These are phyloP conservation scores for Wickerhamiella infanticola DNA, from an alignment of 1,139 yeast species.

Conservation along the genomic window DNA sequence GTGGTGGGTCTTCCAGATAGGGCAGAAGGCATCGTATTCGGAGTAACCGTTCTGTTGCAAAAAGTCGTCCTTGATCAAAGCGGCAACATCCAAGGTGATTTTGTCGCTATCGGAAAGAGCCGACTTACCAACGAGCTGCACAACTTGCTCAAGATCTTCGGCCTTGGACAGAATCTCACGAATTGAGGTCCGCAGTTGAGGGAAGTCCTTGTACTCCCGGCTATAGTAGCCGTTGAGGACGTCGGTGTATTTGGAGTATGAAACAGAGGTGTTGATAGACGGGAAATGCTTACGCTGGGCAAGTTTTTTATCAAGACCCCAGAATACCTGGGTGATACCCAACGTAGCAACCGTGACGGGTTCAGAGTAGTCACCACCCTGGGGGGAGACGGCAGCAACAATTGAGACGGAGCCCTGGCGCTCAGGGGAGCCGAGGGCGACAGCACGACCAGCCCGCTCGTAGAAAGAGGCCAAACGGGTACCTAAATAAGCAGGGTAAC, in stretches of 20 bases:
- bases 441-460: constrained; percentile 98
- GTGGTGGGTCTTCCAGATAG: constrained; percentile 95
- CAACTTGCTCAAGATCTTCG: constrained; percentile 82
- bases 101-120: constrained; percentile 94
- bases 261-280: constrained; percentile 86
- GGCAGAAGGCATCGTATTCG: constrained; percentile 95
- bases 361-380: constrained; percentile 99
- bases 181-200: constrained; percentile 74
- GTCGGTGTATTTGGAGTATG: constrained; percentile 90
- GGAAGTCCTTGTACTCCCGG: constrained; percentile 77
- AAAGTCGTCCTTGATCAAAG: constrained; percentile 89
- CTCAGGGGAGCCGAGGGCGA: constrained; percentile 90
- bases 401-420: constrained; percentile 95
- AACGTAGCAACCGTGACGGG: constrained; percentile 97
- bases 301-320: constrained; percentile 98
- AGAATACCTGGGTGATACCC: constrained; percentile 98
- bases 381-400: constrained; percentile 99
- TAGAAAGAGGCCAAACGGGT: constrained; percentile 97
- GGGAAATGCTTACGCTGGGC: constrained; percentile 99
- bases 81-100: constrained; percentile 87
- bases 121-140: constrained; percentile 96
- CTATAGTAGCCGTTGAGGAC: constrained; percentile 80
- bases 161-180: constrained; percentile 44
- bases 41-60: constrained; percentile 98
- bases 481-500: constrained; percentile 99